A percentile compares a stretch with the other conserved stretches of the same genome.
These are phyloP conservation scores for Xylaria intraflava DNA, from an alignment of 495 filamentous ascomycete genomes.

Conservation along the genomic window DNA sequence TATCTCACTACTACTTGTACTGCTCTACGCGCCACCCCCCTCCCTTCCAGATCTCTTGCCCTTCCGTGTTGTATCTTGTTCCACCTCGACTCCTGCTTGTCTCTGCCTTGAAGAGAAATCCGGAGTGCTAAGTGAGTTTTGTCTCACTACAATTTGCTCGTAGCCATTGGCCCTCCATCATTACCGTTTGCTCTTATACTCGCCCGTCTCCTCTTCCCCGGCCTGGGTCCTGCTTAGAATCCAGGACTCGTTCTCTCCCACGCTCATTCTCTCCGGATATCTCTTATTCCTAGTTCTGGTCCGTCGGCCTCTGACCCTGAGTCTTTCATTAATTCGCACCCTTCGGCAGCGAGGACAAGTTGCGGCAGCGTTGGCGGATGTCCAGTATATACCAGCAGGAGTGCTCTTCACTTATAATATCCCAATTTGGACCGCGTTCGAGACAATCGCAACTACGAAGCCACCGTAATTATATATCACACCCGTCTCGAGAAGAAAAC, in stretches of 20 bases:
- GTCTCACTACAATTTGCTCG: conserved; percentile 25
- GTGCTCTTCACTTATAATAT: conserved; percentile 4
- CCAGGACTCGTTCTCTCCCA: conserved; percentile 22
- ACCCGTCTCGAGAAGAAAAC: neutral
- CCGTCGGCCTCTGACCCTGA: conserved; percentile 31
- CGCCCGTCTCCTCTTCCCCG: conserved; percentile 17
- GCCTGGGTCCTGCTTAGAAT: conserved; percentile 14
- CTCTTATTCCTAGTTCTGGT: conserved; percentile 12
- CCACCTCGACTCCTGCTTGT: conserved; percentile 28
- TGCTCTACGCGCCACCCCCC: conserved; percentile 28
- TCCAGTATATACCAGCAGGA: conserved; percentile 7
- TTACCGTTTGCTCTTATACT: conserved; percentile 24
- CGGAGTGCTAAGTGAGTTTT: conserved; percentile 24
- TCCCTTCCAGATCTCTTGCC: conserved; percentile 30
- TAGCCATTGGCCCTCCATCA: conserved; percentile 8
- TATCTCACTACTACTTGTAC: conserved; percentile 27
- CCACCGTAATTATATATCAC: conserved; percentile 4
- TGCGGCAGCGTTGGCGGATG: conserved; percentile 10
- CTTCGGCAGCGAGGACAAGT: neutral
- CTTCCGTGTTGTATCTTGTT: conserved; percentile 29
- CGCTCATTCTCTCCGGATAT: conserved; percentile 25
- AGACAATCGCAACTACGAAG: neutral
- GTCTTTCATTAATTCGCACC: conserved; percentile 35
- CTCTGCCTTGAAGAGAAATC: conserved; percentile 27
- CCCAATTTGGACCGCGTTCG: conserved; percentile 1